A percentile compares a stretch with the other conserved stretches of the same genome.
Conservation (phyloP, 805 yeast species). For the Ogataea trehaloabstinens region DNA sequence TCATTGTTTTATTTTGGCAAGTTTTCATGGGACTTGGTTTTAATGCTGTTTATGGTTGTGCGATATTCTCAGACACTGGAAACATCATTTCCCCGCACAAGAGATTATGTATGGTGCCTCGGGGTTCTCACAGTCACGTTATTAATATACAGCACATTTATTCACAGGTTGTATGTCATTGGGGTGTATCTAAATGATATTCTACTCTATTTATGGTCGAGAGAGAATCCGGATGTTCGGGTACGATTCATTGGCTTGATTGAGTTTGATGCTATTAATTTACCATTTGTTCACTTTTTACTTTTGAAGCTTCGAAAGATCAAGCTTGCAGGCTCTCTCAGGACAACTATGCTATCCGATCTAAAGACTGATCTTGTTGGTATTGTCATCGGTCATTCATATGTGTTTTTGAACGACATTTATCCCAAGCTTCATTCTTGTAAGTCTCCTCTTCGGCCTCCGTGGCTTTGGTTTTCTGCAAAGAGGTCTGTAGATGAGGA, state of each 20-base stretch:
- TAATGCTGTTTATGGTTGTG: slow-evolving; percentile 35
- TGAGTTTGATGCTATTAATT: slow-evolving; percentile 40
- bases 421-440: slow-evolving; percentile 36
- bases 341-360: background rate
- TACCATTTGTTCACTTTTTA: slow-evolving; percentile 39
- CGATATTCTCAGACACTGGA: slow-evolving; percentile 41
- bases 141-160: slow-evolving; percentile 30
- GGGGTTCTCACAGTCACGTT: slow-evolving; percentile 29
- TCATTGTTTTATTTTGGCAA: slow-evolving; percentile 40
- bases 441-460: slow-evolving; percentile 39
- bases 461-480: slow-evolving; percentile 35
- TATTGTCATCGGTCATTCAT: slow-evolving; percentile 41
- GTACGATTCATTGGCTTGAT: slow-evolving; percentile 41
- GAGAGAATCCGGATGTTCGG: slow-evolving; percentile 41
- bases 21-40: slow-evolving; percentile 35
- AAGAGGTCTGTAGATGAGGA: slow-evolving; percentile 3
- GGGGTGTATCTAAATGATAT: slow-evolving; percentile 39
- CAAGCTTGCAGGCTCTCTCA: slow-evolving; percentile 5
- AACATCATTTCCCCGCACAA: slow-evolving; percentile 28
- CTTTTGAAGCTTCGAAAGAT: slow-evolving; percentile 16
- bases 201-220: slow-evolving; percentile 46
- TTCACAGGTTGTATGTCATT: slow-evolving; percentile 31
- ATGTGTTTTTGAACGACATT: slow-evolving; percentile 39
- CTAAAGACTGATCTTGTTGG: slow-evolving; percentile 24
- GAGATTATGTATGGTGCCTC: slow-evolving; percentile 40